These are phyloP conservation scores for Microcyclospora pomicola DNA, from an alignment of 2,329 filamentous ascomycete species.

Conservation along the genomic window DNA sequence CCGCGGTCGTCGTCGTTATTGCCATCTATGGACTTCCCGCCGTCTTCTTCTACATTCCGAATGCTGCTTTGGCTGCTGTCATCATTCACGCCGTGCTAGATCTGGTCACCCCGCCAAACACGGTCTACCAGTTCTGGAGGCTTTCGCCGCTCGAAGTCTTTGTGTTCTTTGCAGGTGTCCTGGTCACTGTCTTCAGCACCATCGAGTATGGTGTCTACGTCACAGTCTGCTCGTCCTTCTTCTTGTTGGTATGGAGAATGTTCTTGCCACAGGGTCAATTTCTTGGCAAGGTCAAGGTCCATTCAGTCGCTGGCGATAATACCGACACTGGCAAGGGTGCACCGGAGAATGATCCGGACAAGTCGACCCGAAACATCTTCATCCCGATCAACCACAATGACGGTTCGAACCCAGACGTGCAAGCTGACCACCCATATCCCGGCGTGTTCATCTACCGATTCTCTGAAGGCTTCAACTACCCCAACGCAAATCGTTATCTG, in stretches of 20 bases:
- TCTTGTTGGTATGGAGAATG: conserved; percentile 68
- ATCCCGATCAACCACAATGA: conserved; percentile 77
- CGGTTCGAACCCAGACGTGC: conserved; percentile 74
- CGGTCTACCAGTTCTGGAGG: conserved; percentile 88
- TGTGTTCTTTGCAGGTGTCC: conserved; percentile 85
- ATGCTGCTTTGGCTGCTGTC: conserved; percentile 64
- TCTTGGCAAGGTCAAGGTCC: conserved; percentile 68
- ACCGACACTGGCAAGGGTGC: conserved; percentile 48
- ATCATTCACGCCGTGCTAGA: conserved; percentile 95
- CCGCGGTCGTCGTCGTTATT: conserved; percentile 68
- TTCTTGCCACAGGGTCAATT: conserved; percentile 73
- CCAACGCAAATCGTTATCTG: conserved; percentile 79
- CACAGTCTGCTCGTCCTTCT: conserved; percentile 64
- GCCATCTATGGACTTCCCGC: conserved; percentile 80
- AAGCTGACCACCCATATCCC: conserved; percentile 69
- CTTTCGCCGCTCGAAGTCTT: conserved; percentile 80
- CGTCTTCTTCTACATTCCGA: conserved; percentile 90
- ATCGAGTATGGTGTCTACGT: conserved; percentile 92
- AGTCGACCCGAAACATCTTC: conserved; percentile 61
- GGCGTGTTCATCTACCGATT: conserved; percentile 95
- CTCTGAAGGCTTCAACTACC: conserved; percentile 89
- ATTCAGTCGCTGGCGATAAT: conserved; percentile 69
- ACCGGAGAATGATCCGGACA: conserved; percentile 29
- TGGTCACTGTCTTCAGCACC: conserved; percentile 73
- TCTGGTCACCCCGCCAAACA: conserved; percentile 79